Conservation (phyloP, 2,329 filamentous ascomycete species). For the Gnomoniopsis smithogilvyi region DNA sequence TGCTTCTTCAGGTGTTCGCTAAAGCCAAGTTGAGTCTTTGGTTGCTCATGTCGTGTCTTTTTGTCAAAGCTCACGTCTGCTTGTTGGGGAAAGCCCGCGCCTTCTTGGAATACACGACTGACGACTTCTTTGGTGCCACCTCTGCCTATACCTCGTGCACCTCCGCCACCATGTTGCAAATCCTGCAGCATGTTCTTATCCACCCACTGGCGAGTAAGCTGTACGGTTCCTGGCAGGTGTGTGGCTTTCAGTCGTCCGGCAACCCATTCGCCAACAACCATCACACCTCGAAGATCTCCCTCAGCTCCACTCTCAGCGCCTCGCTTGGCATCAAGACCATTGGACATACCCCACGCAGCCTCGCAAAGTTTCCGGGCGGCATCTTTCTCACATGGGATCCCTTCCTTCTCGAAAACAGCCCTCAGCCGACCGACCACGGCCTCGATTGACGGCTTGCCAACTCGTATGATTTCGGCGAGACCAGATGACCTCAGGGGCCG, state of each 20-base stretch:
- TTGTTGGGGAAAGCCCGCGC: constrained; percentile 70
- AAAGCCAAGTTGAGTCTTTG: constrained; percentile 62
- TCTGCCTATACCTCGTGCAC: constrained; percentile 67
- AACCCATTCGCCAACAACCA: constrained; percentile 87
- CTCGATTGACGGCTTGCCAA: constrained; percentile 84
- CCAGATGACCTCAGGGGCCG: constrained; percentile 80
- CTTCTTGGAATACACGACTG: constrained; percentile 73
- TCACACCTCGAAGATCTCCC: constrained; percentile 74
- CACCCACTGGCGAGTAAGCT: constrained; percentile 71
- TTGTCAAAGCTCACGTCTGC: constrained; percentile 39
- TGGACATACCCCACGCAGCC: constrained; percentile 75
- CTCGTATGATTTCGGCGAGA: constrained; percentile 85
- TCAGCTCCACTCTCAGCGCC: constrained; percentile 66
- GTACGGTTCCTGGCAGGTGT: constrained; percentile 32
- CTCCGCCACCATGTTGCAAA: constrained; percentile 67
- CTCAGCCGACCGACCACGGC: constrained; percentile 81
- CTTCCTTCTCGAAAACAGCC: constrained; percentile 82
- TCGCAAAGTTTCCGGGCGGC: constrained; percentile 83
- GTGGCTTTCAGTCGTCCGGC: constrained; percentile 64
- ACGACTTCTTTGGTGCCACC: constrained; percentile 74
- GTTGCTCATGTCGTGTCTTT: constrained; percentile 50
- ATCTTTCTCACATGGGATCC: constrained; percentile 83
- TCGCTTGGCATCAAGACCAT: constrained; percentile 65
- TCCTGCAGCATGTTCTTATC: constrained; percentile 69
- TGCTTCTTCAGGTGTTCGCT: constrained; percentile 70